Conservation (phyloP, 768 basidiomycete genomes). For the Pluteus cervinus region DNA sequence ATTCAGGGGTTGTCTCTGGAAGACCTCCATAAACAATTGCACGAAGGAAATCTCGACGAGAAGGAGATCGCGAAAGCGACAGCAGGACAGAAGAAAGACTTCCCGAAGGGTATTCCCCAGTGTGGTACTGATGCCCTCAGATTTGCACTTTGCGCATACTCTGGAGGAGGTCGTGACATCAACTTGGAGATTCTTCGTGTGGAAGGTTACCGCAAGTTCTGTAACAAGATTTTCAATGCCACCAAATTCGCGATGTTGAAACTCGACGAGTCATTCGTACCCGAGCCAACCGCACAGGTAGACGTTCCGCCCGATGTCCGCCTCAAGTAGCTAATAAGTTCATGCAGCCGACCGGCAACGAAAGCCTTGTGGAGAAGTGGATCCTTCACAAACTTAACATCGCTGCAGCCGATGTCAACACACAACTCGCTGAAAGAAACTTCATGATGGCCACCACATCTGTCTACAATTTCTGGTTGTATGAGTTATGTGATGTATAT, state of each 20-base stretch:
- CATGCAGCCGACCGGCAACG: conserved; percentile 75
- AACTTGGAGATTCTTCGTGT: conserved; percentile 94
- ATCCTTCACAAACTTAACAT: conserved; percentile 90
- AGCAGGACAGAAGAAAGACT: conserved; percentile 97
- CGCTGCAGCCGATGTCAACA: conserved; percentile 73
- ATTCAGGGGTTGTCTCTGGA: conserved; percentile 82
- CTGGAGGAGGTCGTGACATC: conserved; percentile 91
- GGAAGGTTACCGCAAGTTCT: conserved; percentile 98
- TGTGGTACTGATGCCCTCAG: conserved; percentile 96
- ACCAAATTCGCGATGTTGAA: conserved; percentile 99
- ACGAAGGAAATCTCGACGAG: conserved; percentile 89
- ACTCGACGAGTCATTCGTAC: conserved; percentile 79
- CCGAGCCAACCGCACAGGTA: conserved; percentile 65
- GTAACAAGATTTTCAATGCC: conserved; percentile 99
- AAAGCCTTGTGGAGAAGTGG: conserved; percentile 93
- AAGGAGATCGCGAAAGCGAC: conserved; percentile 89
- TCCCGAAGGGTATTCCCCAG: conserved; percentile 97
- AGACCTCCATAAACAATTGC: conserved; percentile 75
- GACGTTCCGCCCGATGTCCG: not conserved
- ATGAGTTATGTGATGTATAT: conserved; percentile 99
- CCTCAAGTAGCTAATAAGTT: conserved; percentile 8
- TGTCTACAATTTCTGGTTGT: conserved; percentile 93
- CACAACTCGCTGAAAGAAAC: conserved; percentile 69
- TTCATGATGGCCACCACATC: conserved; percentile 89
- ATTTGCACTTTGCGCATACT: conserved; percentile 94